Evolutionary conservation across 2,329 filamentous ascomycete genomes (phyloP).

Genomic region (Xenosphaeropsis pyriputrescens): DNA sequence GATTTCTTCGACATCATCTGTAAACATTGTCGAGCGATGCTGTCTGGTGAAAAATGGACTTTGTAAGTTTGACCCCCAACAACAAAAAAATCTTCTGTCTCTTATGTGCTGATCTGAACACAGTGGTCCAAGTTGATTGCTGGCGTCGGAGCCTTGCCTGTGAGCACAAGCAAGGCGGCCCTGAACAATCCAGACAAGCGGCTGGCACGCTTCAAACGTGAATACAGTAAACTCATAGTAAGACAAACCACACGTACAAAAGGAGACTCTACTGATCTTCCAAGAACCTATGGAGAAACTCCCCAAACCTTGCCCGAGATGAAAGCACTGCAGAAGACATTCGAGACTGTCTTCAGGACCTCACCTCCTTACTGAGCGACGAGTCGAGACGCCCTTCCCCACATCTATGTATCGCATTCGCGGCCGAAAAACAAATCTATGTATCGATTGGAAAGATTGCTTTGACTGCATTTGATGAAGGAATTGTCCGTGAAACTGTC

Average conservation of each 20-base stretch:
- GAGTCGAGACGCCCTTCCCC: constrained; percentile 79
- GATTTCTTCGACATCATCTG: too few species aligned
- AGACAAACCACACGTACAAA: background rate
- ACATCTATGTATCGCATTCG: constrained; percentile 83
- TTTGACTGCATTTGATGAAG: constrained; percentile 69
- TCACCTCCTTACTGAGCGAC: constrained; percentile 64
- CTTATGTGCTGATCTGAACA: background rate
- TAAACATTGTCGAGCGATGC: too few species aligned
- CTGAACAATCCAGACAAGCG: constrained; percentile 48
- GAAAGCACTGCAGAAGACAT: constrained; percentile 46
- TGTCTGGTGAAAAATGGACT: background rate
- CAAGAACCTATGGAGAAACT: constrained; percentile 44
- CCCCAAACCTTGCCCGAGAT: constrained; percentile 43
- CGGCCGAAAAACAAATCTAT: constrained; percentile 76
- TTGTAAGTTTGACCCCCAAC: background rate
- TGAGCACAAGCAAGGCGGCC: constrained; percentile 40
- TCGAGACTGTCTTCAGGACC: constrained; percentile 46
- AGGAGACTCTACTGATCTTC: constrained; percentile 2
- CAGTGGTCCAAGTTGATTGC: constrained; percentile 57
- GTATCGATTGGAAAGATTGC: constrained; percentile 82
- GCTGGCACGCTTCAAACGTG: constrained; percentile 51
- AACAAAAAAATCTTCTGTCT: background rate
- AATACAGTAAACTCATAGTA: constrained; percentile 48
- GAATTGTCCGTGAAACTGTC: constrained; percentile 72
- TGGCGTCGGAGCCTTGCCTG: constrained; percentile 38